phyloP scores from a whole-genome alignment of 1,284 basidiomycete species.

The Fomitopsis betulina region DNA sequence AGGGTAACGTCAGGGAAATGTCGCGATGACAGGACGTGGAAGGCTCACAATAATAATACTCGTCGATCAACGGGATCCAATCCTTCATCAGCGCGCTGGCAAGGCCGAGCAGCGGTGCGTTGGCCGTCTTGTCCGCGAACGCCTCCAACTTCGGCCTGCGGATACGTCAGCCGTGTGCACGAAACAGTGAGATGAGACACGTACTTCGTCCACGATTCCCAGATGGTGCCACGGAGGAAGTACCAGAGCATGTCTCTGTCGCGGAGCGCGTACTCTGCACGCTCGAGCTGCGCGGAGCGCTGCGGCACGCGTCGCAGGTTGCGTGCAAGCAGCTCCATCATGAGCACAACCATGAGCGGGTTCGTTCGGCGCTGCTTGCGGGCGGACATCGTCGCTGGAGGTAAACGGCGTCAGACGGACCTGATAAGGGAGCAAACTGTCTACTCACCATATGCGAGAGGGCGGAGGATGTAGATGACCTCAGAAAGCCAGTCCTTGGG shows the following conservation, averaged over 20 bases:
- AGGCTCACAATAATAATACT: slow-evolving; percentile 91
- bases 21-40: neutral
- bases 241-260: slow-evolving; percentile 85
- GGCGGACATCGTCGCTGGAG: slow-evolving; percentile 26
- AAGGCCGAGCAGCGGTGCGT: slow-evolving; percentile 70
- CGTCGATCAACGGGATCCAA: slow-evolving; percentile 92
- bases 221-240: slow-evolving; percentile 84
- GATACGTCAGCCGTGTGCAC: slow-evolving; percentile 3
- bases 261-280: slow-evolving; percentile 76
- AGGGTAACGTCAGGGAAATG: neutral
- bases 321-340: slow-evolving; percentile 62
- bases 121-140: slow-evolving; percentile 53
- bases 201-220: slow-evolving; percentile 81
- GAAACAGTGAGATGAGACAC: slow-evolving; percentile 17
- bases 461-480: slow-evolving; percentile 59
- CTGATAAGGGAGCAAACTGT: neutral
- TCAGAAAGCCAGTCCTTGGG: slow-evolving; percentile 72
- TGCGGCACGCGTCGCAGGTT: slow-evolving; percentile 62
- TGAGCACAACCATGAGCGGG: slow-evolving; percentile 53
- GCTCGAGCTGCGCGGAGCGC: slow-evolving; percentile 59
- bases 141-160: slow-evolving; percentile 72
- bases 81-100: slow-evolving; percentile 78
- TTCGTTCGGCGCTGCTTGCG: slow-evolving; percentile 35
- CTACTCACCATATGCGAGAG: slow-evolving; percentile 66
- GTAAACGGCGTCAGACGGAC: slow-evolving; percentile 18